phyloP scores from a whole-genome alignment of 1,139 yeast species.

The Zhuliangozyma parablackwelliae region DNA sequence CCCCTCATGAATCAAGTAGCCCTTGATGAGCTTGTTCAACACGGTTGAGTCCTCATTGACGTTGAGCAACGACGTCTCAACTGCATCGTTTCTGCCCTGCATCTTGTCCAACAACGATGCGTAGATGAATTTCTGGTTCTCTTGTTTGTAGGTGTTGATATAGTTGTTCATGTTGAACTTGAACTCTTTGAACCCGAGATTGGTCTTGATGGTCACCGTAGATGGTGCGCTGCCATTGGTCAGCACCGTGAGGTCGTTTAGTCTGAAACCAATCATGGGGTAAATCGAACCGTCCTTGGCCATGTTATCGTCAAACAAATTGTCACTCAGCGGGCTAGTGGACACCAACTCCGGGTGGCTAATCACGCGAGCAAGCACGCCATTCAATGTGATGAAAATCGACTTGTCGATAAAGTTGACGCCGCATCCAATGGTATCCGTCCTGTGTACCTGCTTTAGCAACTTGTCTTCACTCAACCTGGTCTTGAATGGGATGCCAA shows the following conservation, averaged over 20 bases:
- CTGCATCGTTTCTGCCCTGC: constrained; percentile 4
- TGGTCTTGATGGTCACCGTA: constrained; percentile 43
- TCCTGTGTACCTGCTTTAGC: constrained; percentile 17
- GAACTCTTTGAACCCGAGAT: constrained; percentile 70
- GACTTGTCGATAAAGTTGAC: constrained; percentile 61
- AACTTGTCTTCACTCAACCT: constrained; percentile 9
- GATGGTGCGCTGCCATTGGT: constrained; percentile 1
- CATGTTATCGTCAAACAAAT: constrained; percentile 20
- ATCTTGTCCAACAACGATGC: constrained; percentile 9
- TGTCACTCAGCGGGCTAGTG: constrained; percentile 22
- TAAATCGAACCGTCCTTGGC: constrained; percentile 22
- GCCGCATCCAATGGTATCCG: constrained; percentile 82
- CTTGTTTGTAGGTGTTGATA: constrained; percentile 40
- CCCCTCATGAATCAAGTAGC: constrained; percentile 73
- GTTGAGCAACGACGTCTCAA: constrained; percentile 22
- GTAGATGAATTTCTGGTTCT: constrained; percentile 15
- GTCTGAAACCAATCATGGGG: constrained; percentile 40
- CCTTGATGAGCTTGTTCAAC: constrained; percentile 56
- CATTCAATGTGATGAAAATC: constrained; percentile 80
- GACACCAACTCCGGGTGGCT: constrained; percentile 27
- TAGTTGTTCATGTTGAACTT: constrained; percentile 68
- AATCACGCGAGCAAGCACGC: constrained; percentile 44
- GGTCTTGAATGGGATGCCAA: constrained; percentile 36
- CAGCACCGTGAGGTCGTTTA: constrained; percentile 20
- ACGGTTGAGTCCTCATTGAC: constrained; percentile 27